Evolutionary conservation across 2,329 filamentous ascomycete species (phyloP).

Genomic region (Diatrype stigma): DNA sequence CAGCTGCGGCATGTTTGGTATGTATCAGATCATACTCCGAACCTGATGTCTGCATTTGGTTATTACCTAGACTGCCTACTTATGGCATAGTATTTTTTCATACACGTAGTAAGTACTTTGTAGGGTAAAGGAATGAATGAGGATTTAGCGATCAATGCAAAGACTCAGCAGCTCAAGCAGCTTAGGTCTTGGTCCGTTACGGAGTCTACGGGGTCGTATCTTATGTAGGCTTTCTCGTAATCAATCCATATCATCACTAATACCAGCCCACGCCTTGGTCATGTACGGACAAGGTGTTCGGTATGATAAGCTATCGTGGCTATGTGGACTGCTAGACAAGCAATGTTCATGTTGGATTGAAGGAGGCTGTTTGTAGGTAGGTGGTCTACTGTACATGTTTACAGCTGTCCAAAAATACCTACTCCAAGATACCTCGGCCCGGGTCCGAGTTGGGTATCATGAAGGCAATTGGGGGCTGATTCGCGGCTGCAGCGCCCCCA

Average conservation of each 20-base stretch:
- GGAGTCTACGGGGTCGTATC: too few relatives aligned
- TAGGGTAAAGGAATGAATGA: not conserved
- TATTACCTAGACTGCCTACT: too few relatives aligned
- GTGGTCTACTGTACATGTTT: too few relatives aligned
- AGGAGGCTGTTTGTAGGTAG: not conserved
- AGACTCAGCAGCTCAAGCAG: too few relatives aligned
- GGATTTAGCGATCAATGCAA: not conserved
- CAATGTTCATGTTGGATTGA: not conserved
- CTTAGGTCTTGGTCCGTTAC: too few relatives aligned
- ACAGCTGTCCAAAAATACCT: not conserved
- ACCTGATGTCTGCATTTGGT: too few relatives aligned
- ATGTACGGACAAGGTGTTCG: not conserved
- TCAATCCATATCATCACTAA: not conserved
- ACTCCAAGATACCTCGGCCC: not conserved
- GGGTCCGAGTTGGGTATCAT: not conserved
- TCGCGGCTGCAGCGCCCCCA: not conserved
- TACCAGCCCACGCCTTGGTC: not conserved
- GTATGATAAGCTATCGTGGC: not conserved
- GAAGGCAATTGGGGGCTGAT: not conserved
- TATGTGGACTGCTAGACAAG: not conserved
- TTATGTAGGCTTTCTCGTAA: too few relatives aligned
- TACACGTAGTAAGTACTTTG: too few relatives aligned
- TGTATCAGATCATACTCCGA: too few relatives aligned
- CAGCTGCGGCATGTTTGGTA: too few relatives aligned
- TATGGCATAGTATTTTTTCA: too few relatives aligned